Base-by-base conservation (phyloP, 805 yeast species). In the Saccharomyces paradoxus region DNA sequence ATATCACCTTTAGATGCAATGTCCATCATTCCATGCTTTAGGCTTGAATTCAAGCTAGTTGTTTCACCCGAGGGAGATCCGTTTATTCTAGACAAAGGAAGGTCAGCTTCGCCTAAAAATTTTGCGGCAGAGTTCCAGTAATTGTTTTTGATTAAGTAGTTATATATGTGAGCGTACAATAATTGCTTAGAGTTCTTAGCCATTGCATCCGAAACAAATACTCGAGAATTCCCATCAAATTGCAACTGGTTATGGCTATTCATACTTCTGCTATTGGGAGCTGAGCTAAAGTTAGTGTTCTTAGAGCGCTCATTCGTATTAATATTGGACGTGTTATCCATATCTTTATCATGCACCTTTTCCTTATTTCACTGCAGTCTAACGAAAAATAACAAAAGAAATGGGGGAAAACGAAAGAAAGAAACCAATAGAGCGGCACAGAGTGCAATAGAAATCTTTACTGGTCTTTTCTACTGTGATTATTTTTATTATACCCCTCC, bases 81-180 rank as follows among this genome's bases (percentile, higher is more conserved):
- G 9, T 49, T 50, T 22, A 46, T 37, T 31, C 46, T 28, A n/a
- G 61, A 48, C 29, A 73, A 63, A 0, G 81, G 79, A 4, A 76
- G 74, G 51, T 74, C 77, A 1, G 78, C 75, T 55, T 78, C 81
- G 27, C 64, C 61, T 9, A 81, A 60, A n/a, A 81, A 68, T 3
- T 75, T 63, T 52, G 71, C 74, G 0, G 86, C 84, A 12, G 82
- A 74, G 37, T 78, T 82, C 56, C 73, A 74, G 53, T 74, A 71
- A 12, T 78, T 77, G 56, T 78, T 78, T 46, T 74, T 74, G 3
- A 74, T 64, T 46, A 81, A 58, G 60, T 81, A 80, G 57, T 78
- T 74, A 64, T 80, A 80, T 8, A 81, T 67, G 59, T 80, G 81
- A 0, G 82, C 82, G 57, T 79, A 69, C 14, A 81, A 65, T 41